Percentiles rank a stretch among this genome's conserved stretches.
Evolutionary conservation across 768 basidiomycete genomes (phyloP).

Genomic region (Gymnopilus dilepis): DNA sequence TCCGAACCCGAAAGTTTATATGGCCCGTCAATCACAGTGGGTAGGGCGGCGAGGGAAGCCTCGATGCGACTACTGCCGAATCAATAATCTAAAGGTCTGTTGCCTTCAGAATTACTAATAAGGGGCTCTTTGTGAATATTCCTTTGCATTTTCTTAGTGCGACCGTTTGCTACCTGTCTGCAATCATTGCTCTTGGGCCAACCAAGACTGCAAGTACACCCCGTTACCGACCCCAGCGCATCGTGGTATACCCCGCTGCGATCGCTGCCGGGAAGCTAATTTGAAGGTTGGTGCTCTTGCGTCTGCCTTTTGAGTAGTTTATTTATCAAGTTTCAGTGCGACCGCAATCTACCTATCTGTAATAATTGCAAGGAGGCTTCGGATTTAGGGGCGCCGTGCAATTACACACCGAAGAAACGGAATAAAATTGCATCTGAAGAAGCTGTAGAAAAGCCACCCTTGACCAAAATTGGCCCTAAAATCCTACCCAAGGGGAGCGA

Average conservation of each 20-base stretch:
- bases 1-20: constrained; percentile 68
- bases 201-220: constrained; percentile 73
- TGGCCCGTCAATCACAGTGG: constrained; percentile 76
- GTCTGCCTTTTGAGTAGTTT: constrained; percentile 1
- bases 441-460: background rate
- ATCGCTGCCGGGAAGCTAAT: constrained; percentile 70
- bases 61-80: constrained; percentile 74
- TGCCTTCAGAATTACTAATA: background rate
- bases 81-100: constrained; percentile 74
- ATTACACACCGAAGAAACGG: constrained; percentile 76
- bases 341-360: constrained; percentile 73
- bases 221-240: constrained; percentile 78
- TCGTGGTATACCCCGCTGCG: constrained; percentile 75
- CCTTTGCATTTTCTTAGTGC: constrained; percentile 46
- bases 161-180: constrained; percentile 73
- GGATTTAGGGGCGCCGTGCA: constrained; percentile 54
- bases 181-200: constrained; percentile 73
- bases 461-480: constrained; percentile 1
- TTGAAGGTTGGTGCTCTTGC: constrained; percentile 55
- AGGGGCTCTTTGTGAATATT: background rate
- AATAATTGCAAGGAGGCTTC: constrained; percentile 63
- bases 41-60: constrained; percentile 78
- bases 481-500: constrained; percentile 10
- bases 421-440: constrained; percentile 40
- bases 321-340: constrained; percentile 51